Evolutionary conservation across 2,329 filamentous ascomycete species (phyloP).

Genomic region (Blastomyces parvus): DNA sequence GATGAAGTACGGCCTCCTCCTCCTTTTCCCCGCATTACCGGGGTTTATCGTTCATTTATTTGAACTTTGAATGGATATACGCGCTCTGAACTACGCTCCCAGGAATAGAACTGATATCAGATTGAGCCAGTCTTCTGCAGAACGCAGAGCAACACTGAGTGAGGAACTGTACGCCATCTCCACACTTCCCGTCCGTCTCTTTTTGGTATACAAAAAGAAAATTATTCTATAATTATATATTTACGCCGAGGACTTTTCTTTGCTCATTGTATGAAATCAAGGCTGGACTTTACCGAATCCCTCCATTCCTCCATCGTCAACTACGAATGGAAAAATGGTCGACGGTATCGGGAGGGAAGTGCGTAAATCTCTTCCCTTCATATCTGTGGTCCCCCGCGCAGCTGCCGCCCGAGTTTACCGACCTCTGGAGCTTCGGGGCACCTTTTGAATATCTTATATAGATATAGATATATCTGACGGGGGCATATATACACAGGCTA

Average conservation of each 20-base stretch:
- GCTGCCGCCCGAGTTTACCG: not conserved
- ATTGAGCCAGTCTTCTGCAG: constrained; percentile 4
- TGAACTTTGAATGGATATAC: not conserved
- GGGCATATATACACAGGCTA: constrained; percentile 8
- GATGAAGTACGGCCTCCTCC: not conserved
- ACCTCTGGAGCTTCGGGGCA: not conserved
- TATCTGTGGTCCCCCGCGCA: not conserved
- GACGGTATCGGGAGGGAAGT: constrained; percentile 13
- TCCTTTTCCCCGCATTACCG: not conserved
- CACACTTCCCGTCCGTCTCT: not conserved
- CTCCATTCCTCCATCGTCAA: constrained; percentile 5
- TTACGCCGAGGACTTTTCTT: not conserved
- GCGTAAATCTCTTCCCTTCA: not conserved
- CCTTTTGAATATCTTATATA: not conserved
- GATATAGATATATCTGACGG: not conserved
- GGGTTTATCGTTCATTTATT: not conserved
- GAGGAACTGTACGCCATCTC: constrained; percentile 2
- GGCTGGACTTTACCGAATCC: constrained; percentile 5
- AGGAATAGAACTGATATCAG: not conserved
- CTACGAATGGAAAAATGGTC: constrained; percentile 13
- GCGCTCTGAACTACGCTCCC: not conserved
- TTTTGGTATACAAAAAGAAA: not conserved
- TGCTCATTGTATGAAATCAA: not conserved
- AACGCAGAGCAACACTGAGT: not conserved
- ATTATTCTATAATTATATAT: not conserved